Evolutionary conservation across 495 filamentous ascomycete genomes (phyloP), one percentile per base, ranked within the genome.

Genomic region (Talaromyces trachyspermus): DNA sequence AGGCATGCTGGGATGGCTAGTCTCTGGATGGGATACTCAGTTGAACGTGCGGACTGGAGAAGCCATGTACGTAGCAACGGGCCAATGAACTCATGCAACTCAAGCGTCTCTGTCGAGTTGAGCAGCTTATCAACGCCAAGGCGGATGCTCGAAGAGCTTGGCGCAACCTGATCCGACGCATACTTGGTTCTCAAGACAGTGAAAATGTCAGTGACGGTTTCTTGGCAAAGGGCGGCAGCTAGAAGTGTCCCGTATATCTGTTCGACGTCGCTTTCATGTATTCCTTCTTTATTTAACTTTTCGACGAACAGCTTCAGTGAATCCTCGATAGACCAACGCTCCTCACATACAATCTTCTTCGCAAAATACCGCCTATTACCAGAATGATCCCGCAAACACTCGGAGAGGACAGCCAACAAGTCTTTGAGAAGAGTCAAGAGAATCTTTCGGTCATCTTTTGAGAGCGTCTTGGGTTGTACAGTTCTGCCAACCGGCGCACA

Each of bases 281-380:
- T 69, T 29, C 79, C 73, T 12, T 63, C 70, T 38, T 49, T 46
- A 45, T 58, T 59, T 51, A 49, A 76, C 76, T 52, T 82, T 69
- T 52, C 80, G 60, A 49, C 82, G 74, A 68, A 75, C 71, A 61
- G 71, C 71, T 48, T 69, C 48, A 91, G 73, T 9, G 74, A 73
- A 49, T 84, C 79, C 52, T 92, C 80, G 47, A 96, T 60, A n/a
- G 78, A 79, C 46, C 77, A 69, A 81, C 85, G 87, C 7, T 89
- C 88, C 44, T 84, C 84, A n/a, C 78, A 79, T 14, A 81, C 69
- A 20, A 90, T 77, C 48, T 77, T 75, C 49, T 78, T 78, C 42
- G 79, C 75, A 64, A 96, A 97, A 63, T 90, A 95, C 49, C 84
- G 79, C 50, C 81, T 74, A 66, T 97, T 98, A 10, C 89, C 91